Base-by-base conservation (phyloP, 1,284 basidiomycete genomes). In the Coriolopsis trogii region DNA sequence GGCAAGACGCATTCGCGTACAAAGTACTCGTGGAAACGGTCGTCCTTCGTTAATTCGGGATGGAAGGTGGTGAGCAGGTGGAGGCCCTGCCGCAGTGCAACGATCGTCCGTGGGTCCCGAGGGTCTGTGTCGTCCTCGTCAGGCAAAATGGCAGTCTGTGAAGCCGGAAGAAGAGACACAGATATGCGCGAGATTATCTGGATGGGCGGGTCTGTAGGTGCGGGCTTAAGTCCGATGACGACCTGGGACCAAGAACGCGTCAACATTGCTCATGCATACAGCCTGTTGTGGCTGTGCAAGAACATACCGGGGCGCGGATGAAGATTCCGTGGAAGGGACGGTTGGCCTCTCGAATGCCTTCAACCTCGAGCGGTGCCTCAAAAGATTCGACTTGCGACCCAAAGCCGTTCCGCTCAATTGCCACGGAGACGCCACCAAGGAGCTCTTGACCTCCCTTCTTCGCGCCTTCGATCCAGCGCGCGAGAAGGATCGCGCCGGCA, bases 41-140 rank as follows among this genome's bases (percentile, higher is more conserved):
- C 75, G 67, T 99, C 96, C 31, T 80, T 79, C 15, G 92, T 96
- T 38, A 98, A 75, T 71, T 98, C 96, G 0, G 96, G 96, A 66
- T 98, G 96, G 75, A 98, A 98, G 2, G 87, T 92, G 2, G 95
- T 96, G 25, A 95, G 79, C 45, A 98, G 75, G 65, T 95, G 87
- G 33, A 78, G 78, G 16, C 94, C 94, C 68, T 97, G 93, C 10
- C 87, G 81, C 15, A 97, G 71, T 21, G 95, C 95, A 42, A 98
- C 95, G 53, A 93, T 82, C 7, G 81, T 87, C 60, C 78, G 84
- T 48, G 81, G 78, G 63, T 82, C 86, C 21, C 63, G 62, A 1
- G 67, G 66, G 59, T 79, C 73, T 1, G 70, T 69, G 53, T 74
- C 69, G 48, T 65, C 72, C 52, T 71, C 70, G 40, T 72, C 63